Percentiles rank a stretch among this genome's conserved stretches.
phyloP scores from a whole-genome alignment of 495 filamentous ascomycete species.

The Aspergillus incahuasiensis region DNA sequence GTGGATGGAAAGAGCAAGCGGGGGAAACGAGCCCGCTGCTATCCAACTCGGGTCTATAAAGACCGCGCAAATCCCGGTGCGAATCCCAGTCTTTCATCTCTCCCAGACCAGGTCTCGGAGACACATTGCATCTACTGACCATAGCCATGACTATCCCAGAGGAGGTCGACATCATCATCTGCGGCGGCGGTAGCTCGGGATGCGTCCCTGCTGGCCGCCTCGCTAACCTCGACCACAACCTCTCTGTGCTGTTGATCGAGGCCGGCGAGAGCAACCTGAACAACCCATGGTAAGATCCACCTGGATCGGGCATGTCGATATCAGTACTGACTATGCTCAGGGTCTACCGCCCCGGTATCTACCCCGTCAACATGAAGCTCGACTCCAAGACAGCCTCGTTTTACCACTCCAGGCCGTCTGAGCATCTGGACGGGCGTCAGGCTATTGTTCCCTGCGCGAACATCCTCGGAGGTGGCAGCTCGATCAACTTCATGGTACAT shows the following conservation, averaged over 20 bases:
- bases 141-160: constrained; percentile 42
- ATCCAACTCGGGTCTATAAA: not conserved
- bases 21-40: not conserved
- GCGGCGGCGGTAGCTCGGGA: constrained; percentile 66
- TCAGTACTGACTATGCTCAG: constrained; percentile 15
- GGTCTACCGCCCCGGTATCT: constrained; percentile 74
- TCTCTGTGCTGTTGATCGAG: constrained; percentile 75
- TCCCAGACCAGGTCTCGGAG: not conserved
- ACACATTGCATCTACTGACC: not conserved
- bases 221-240: constrained; percentile 75
- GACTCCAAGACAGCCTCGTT: constrained; percentile 85
- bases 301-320: not conserved
- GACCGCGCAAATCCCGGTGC: not conserved
- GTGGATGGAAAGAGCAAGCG: not conserved
- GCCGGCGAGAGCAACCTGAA: constrained; percentile 76
- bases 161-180: constrained; percentile 82
- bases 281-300: constrained; percentile 58
- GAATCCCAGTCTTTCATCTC: not conserved
- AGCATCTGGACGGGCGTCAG: constrained; percentile 64
- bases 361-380: constrained; percentile 74
- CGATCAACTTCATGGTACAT: constrained; percentile 74
- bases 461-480: constrained; percentile 71
- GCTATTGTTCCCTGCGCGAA: constrained; percentile 78
- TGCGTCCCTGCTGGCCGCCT: constrained; percentile 76
- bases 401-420: constrained; percentile 72